A percentile compares a stretch with the other conserved stretches of the same genome.
phyloP scores from a whole-genome alignment of 2,329 filamentous ascomycete species.

The Fusarium sp. region DNA sequence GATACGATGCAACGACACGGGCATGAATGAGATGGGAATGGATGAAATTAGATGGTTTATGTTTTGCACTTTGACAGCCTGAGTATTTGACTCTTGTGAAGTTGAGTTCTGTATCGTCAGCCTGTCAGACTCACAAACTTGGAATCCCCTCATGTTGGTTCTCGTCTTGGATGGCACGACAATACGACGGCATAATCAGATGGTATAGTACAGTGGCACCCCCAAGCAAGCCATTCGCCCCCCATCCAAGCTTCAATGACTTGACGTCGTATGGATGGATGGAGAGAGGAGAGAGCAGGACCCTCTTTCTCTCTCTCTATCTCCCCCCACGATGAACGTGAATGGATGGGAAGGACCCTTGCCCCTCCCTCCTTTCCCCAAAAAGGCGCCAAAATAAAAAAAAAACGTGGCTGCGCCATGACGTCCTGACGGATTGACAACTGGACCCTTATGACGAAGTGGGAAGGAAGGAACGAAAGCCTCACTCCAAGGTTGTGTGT shows the following conservation, averaged over 20 bases:
- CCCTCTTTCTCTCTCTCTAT: not conserved
- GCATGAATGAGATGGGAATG: slow-evolving; percentile 1
- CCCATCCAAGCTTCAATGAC: not conserved
- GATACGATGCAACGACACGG: slow-evolving; percentile 30
- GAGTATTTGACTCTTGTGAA: not conserved
- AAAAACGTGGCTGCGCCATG: slow-evolving; percentile 35
- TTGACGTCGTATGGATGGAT: not conserved
- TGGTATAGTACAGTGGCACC: not conserved
- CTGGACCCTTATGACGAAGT: slow-evolving; percentile 39
- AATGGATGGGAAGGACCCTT: not conserved
- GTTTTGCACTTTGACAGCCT: not conserved
- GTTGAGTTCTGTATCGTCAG: not conserved
- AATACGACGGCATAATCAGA: not conserved
- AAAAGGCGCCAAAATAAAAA: not conserved
- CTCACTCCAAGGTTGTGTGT: not conserved
- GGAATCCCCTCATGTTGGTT: not conserved
- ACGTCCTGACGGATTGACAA: slow-evolving; percentile 20
- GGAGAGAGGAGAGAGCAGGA: not conserved
- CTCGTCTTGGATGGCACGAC: not conserved
- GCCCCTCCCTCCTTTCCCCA: not conserved
- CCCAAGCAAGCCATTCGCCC: not conserved
- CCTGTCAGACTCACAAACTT: not conserved
- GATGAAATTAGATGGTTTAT: slow-evolving; percentile 4
- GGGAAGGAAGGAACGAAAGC: not conserved
- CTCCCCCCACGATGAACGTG: not conserved